A percentile compares a stretch with the other conserved stretches of the same genome.
Evolutionary conservation across 2,329 filamentous ascomycete genomes (phyloP).

Genomic region (Zymoseptoria brevis): DNA sequence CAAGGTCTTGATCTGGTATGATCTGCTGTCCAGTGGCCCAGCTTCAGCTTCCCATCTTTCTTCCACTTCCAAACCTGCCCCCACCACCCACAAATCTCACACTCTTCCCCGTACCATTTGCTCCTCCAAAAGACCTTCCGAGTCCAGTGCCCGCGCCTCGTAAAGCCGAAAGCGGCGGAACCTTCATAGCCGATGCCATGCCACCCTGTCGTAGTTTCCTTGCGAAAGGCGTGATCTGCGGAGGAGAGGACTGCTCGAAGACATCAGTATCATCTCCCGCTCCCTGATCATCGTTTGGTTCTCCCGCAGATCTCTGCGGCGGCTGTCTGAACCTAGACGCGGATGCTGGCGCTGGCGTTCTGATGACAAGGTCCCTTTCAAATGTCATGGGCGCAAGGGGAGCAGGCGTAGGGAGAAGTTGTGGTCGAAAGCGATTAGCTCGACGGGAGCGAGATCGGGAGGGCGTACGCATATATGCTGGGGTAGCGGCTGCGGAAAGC

Average conservation of each 20-base stretch:
- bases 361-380: constrained; percentile 19
- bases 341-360: constrained; percentile 21
- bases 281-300: constrained; percentile 1
- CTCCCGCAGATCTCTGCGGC: neutral
- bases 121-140: constrained; percentile 10
- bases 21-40: neutral
- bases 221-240: constrained; percentile 33
- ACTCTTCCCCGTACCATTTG: constrained; percentile 17
- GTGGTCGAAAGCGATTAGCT: constrained; percentile 20
- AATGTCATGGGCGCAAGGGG: constrained; percentile 26
- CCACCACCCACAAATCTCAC: constrained; percentile 19
- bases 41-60: neutral
- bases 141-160: constrained; percentile 1
- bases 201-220: constrained; percentile 31
- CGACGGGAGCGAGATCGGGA: constrained; percentile 22
- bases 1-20: neutral
- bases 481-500: constrained; percentile 12
- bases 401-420: constrained; percentile 25
- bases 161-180: constrained; percentile 13
- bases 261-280: constrained; percentile 5
- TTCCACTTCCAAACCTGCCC: constrained; percentile 9
- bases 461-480: constrained; percentile 40
- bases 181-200: constrained; percentile 12
- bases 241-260: constrained; percentile 21
- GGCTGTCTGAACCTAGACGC: neutral